phyloP scores from a whole-genome alignment of 257 asterid species.

The Solanum gracilifrons region DNA sequence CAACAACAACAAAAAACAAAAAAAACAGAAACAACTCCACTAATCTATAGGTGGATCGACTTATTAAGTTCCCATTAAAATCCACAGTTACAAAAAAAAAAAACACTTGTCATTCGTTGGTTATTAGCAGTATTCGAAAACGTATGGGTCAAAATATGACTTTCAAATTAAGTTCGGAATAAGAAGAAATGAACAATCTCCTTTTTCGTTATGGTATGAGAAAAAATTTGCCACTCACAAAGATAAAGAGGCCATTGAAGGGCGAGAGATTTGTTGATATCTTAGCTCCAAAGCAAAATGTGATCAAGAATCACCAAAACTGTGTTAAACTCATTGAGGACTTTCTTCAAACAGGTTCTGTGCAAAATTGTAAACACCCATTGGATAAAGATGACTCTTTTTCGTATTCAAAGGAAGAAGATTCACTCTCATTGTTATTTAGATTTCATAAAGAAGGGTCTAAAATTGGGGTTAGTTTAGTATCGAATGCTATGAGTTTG shows the following conservation, averaged over 20 bases:
- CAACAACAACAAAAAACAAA: too few species aligned
- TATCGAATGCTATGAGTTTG: slow-evolving; percentile 21
- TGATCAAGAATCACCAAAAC: neutral
- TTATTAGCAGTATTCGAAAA: too few species aligned
- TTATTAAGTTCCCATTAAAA: too few species aligned
- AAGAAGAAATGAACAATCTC: neutral
- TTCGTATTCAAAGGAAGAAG: neutral
- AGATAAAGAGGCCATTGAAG: neutral
- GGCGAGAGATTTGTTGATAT: slow-evolving; percentile 7
- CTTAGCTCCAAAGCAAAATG: slow-evolving; percentile 15
- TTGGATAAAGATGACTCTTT: neutral
- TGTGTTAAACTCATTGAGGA: slow-evolving; percentile 19
- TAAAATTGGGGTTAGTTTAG: slow-evolving; percentile 1
- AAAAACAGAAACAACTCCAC: too few species aligned
- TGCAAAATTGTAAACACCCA: neutral
- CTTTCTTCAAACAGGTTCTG: slow-evolving; percentile 13
- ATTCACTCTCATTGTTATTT: slow-evolving; percentile 4
- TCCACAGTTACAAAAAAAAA: too few species aligned
- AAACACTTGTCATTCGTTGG: too few species aligned
- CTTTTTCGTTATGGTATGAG: neutral
- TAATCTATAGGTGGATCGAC: too few species aligned
- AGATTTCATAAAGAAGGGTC: slow-evolving; percentile 10
- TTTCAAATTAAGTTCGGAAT: too few species aligned
- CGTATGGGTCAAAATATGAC: too few species aligned
- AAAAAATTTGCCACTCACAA: neutral